Evolutionary conservation across 2,329 filamentous ascomycete genomes (phyloP).

Genomic region (Scolecobasidium constrictum): DNA sequence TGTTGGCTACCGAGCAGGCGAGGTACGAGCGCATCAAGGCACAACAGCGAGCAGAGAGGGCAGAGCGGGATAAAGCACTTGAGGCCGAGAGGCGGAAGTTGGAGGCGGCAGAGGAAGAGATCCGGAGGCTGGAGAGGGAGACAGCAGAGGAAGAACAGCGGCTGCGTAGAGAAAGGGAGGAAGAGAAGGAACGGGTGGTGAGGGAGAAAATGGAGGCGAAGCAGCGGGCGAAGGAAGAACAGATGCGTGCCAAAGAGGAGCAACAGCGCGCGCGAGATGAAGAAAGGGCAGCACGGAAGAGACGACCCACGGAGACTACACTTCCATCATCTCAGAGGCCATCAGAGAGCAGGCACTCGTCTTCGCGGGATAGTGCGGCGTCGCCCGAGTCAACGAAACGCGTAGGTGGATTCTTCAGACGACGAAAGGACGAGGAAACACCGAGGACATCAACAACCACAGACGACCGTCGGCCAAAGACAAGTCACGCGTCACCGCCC

Average conservation of each 20-base stretch:
- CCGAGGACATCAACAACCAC: slow-evolving; percentile 1
- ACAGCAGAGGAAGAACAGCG: slow-evolving; percentile 3
- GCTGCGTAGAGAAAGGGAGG: background rate
- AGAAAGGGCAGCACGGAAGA: background rate
- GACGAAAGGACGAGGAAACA: slow-evolving; percentile 4
- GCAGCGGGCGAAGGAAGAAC: background rate
- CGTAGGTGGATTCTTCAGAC: slow-evolving; percentile 7
- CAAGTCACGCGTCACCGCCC: slow-evolving; percentile 6
- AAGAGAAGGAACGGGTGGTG: background rate
- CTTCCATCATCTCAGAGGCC: background rate
- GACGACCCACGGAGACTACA: background rate
- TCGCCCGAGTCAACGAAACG: background rate
- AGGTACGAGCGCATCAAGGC: slow-evolving; percentile 6
- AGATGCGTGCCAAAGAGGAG: too few relatives aligned
- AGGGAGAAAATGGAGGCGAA: background rate
- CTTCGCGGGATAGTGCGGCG: background rate
- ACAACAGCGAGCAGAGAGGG: slow-evolving; percentile 6
- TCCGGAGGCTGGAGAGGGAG: background rate
- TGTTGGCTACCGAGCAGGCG: slow-evolving; percentile 5
- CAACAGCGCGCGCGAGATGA: too few relatives aligned
- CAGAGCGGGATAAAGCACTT: slow-evolving; percentile 1
- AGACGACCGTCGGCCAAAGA: background rate
- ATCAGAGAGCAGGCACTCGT: background rate
- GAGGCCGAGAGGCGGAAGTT: background rate
- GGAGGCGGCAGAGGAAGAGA: slow-evolving; percentile 2